Evolutionary conservation across 2,329 filamentous ascomycete genomes (phyloP), one percentile per base, ranked within the genome.

Genomic region (Parascedosporium putredinis): DNA sequence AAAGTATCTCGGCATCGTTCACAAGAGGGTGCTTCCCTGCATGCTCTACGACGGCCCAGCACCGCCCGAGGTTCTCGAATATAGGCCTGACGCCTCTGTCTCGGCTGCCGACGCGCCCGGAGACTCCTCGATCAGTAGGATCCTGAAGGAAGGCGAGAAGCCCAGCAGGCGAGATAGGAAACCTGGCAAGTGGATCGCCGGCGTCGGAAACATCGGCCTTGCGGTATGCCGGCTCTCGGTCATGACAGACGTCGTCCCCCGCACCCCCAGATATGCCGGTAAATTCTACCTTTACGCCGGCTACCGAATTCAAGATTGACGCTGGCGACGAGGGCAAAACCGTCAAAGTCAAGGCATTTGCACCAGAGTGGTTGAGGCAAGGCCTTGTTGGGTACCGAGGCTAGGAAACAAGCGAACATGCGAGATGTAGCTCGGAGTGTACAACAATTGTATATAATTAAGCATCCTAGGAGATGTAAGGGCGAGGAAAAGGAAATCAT

Each of bases 1-100:
- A 1, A 85, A 90, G 63, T 93, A 98, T 67, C 90, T 86, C 10
- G 93, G 93, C 20, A 88, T 98, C 14, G 88, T 98, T 36, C 77
- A 93, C 53, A 95, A 96, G 73, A 78, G 93, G 46, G 80, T 97
- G 46, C 65, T 98, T 48, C 93, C 93, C 0, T 82, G 91, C 29
- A 68, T 84, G 55, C 60, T 96, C 14, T 93, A 91, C 63, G 69
- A 68, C 5, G 64, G 63, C 5, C 64, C 67, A 23, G 38, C 51
- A n/a, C 58, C 73, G n/a, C n/a, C n/a, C 9, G 57, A 63, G 38
- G 55, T 55, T 5, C 65, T 83, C 29, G 64, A 67, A 44, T 83
- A 83, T 59, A 59, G 67, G 2, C 64, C 71, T 1, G 59, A 58
- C 8, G 58, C 55, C 18, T 51, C 53, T 18, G 47, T 55, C 52